A percentile compares a stretch with the other conserved stretches of the same genome.
Conservation (phyloP, 495 filamentous ascomycete species). For the Talaromyces proteolyticus region DNA sequence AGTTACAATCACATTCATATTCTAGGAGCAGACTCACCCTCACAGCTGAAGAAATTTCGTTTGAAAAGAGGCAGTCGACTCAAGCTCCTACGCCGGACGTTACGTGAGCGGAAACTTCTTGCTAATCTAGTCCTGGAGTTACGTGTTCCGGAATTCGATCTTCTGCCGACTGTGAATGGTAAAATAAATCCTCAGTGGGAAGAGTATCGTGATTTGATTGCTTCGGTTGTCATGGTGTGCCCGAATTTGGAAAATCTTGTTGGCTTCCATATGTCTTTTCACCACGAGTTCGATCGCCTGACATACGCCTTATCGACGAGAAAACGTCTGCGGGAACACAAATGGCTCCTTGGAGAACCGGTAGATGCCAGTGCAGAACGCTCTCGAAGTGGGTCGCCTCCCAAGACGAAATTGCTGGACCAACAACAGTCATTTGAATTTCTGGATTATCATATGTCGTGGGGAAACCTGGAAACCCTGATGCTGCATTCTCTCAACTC, state of each 20-base stretch:
- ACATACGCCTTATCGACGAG: conserved; percentile 76
- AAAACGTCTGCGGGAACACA: conserved; percentile 65
- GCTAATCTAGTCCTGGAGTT: conserved; percentile 70
- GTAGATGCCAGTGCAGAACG: conserved; percentile 26
- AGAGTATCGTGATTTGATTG: conserved; percentile 65
- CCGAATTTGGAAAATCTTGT: conserved; percentile 74
- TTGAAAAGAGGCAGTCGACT: conserved; percentile 62
- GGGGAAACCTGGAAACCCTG: conserved; percentile 67
- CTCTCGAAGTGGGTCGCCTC: conserved; percentile 39
- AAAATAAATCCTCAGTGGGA: conserved; percentile 42
- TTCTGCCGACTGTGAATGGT: conserved; percentile 32
- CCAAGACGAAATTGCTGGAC: conserved; percentile 44
- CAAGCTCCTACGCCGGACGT: conserved; percentile 68
- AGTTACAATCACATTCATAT: conserved; percentile 70
- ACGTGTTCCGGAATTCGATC: conserved; percentile 57
- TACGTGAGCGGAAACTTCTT: conserved; percentile 62
- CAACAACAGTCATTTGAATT: conserved; percentile 62
- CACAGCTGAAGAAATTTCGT: conserved; percentile 61
- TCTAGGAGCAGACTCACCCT: conserved; percentile 58
- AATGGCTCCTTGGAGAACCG: conserved; percentile 65
- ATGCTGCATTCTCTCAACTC: conserved; percentile 59
- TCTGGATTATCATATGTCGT: conserved; percentile 62
- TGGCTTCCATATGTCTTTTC: conserved; percentile 65
- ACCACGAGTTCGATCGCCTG: conserved; percentile 67
- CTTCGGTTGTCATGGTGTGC: conserved; percentile 80